Conservation (phyloP, 2,329 filamentous ascomycete genomes). For the Cadophora sp. region DNA sequence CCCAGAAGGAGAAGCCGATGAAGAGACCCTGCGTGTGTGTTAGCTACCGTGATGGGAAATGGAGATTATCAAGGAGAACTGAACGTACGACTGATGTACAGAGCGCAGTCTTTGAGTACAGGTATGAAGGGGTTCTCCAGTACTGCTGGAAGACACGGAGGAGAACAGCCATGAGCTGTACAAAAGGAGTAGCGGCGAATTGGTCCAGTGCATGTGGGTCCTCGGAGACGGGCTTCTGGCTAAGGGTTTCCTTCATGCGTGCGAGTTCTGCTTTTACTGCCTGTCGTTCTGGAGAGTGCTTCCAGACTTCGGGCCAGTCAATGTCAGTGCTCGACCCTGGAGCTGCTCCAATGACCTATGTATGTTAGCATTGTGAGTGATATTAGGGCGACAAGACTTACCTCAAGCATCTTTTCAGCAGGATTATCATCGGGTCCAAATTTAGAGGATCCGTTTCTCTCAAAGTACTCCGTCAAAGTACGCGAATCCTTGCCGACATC, state of each 20-base stretch:
- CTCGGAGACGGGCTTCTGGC: conserved; percentile 33
- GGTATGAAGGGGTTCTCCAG: conserved; percentile 71
- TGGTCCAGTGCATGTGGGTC: conserved; percentile 52
- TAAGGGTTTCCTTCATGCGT: conserved; percentile 55
- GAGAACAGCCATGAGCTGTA: conserved; percentile 61
- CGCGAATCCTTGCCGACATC: conserved; percentile 76
- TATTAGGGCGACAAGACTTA: conserved; percentile 24
- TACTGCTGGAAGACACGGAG: conserved; percentile 68
- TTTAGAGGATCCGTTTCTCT: conserved; percentile 68
- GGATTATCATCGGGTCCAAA: conserved; percentile 77
- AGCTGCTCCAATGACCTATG: conserved; percentile 60
- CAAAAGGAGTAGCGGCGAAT: conserved; percentile 66
- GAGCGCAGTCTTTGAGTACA: conserved; percentile 43
- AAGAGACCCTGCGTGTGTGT: conserved; percentile 55
- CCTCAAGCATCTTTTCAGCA: conserved; percentile 79
- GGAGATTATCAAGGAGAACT: conserved; percentile 46
- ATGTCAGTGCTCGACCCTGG: conserved; percentile 66
- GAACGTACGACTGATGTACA: conserved; percentile 35
- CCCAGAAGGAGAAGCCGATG: conserved; percentile 76
- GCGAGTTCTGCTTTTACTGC: conserved; percentile 55
- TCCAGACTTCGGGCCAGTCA: conserved; percentile 70
- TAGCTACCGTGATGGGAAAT: background rate
- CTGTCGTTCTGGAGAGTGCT: conserved; percentile 54
- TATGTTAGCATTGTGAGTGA: conserved; percentile 25
- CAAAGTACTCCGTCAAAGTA: conserved; percentile 76